Evolutionary conservation across 805 yeast species (phyloP).

Genomic region (Ogataea ramenticola): DNA sequence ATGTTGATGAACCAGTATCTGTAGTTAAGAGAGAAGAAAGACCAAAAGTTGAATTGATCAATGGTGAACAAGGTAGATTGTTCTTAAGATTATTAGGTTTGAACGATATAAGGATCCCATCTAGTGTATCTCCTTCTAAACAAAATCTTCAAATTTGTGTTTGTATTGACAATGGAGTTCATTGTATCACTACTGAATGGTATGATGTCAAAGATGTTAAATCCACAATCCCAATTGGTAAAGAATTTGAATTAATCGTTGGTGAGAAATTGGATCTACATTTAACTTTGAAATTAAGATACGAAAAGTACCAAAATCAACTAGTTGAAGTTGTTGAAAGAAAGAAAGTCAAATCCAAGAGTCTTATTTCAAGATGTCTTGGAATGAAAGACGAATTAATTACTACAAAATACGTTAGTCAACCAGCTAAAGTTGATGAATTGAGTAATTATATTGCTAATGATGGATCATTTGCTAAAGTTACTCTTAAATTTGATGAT

Average conservation of each 20-base stretch:
- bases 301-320: conserved; percentile 41
- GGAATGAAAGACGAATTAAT: conserved; percentile 35
- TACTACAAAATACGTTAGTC: conserved; percentile 45
- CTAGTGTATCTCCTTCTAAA: conserved; percentile 20
- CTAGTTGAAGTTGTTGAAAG: conserved; percentile 56
- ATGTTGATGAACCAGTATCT: neutral
- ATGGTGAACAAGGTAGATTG: conserved; percentile 39
- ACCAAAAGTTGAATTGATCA: conserved; percentile 7
- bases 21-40: neutral
- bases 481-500: conserved; percentile 56
- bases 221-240: conserved; percentile 36
- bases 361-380: conserved; percentile 24
- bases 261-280: conserved; percentile 55
- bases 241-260: conserved; percentile 75
- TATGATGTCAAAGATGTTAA: conserved; percentile 25
- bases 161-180: conserved; percentile 74
- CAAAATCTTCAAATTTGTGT: conserved; percentile 44
- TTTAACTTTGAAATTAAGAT: conserved; percentile 64
- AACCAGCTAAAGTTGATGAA: conserved; percentile 41
- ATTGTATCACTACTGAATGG: conserved; percentile 55
- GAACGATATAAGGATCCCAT: conserved; percentile 40
- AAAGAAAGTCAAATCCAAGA: conserved; percentile 26
- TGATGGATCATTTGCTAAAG: conserved; percentile 86
- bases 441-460: conserved; percentile 64
- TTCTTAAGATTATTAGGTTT: conserved; percentile 45